Percentiles rank a stretch among this genome's conserved stretches.
These are phyloP conservation scores for Dendrobium catenatum DNA, from an alignment of 106 monocot genomes.

Conservation along the genomic window DNA sequence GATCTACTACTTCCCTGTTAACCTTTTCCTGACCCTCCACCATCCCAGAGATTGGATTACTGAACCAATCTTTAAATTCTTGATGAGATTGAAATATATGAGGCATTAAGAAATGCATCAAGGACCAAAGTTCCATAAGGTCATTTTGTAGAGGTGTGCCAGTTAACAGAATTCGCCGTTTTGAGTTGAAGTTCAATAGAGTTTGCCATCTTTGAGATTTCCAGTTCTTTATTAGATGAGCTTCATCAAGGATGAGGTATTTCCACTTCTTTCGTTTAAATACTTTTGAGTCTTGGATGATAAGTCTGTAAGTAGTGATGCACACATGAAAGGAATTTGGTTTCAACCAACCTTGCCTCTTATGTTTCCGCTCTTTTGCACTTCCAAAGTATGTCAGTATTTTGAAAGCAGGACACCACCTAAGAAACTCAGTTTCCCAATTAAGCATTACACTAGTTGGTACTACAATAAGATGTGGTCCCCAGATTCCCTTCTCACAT, in stretches of 20 bases:
- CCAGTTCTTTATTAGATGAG: conserved; percentile 99
- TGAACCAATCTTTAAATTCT: conserved; percentile 98
- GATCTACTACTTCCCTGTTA: conserved; percentile 95
- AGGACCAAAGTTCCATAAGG: conserved; percentile 98
- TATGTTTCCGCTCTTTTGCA: conserved; percentile 95
- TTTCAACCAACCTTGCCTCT: conserved; percentile 97
- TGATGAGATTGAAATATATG: conserved; percentile 99
- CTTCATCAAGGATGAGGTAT: conserved; percentile 98
- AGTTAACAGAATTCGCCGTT: conserved; percentile 84
- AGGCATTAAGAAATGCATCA: conserved; percentile 99
- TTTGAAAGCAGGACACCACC: conserved; percentile 99
- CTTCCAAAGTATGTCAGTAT: conserved; percentile 96
- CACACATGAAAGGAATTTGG: conserved; percentile 88
- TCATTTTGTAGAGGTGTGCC: conserved; percentile 99
- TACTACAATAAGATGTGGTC: conserved; percentile 96
- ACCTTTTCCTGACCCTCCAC: conserved; percentile 98
- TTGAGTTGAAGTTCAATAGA: conserved; percentile 90
- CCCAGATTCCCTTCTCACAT: conserved; percentile 99
- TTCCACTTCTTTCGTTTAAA: conserved; percentile 99
- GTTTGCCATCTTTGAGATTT: conserved; percentile 99
- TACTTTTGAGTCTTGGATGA: conserved; percentile 94
- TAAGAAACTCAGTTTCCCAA: conserved; percentile 99
- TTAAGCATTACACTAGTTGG: conserved; percentile 99
- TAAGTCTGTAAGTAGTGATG: conserved; percentile 98
- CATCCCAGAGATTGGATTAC: conserved; percentile 98